Conservation (phyloP, 805 yeast species). For the Monosporozyma servazzii region DNA sequence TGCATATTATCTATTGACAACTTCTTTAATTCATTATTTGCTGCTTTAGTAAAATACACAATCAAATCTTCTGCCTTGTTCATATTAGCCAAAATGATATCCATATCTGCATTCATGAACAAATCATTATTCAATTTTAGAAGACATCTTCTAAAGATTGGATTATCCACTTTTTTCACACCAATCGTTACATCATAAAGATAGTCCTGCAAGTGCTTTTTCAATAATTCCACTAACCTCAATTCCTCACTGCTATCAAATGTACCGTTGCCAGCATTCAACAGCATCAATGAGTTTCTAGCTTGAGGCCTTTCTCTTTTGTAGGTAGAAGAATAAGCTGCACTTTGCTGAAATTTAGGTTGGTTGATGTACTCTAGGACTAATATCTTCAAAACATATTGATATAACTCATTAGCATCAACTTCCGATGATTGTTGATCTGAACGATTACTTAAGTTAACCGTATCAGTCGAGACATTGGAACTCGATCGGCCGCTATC, state of each 20-base stretch:
- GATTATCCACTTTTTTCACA: conserved; percentile 28
- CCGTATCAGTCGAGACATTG: conserved; percentile 6
- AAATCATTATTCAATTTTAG: conserved; percentile 56
- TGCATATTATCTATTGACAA: conserved; percentile 24
- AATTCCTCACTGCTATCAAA: neutral
- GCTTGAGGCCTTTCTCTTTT: neutral
- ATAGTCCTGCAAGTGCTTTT: conserved; percentile 30
- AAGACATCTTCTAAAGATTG: conserved; percentile 46
- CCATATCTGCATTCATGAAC: conserved; percentile 34
- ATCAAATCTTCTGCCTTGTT: conserved; percentile 38
- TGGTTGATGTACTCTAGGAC: conserved; percentile 54
- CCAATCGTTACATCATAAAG: conserved; percentile 42
- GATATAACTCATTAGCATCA: conserved; percentile 33
- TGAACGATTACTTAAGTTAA: conserved; percentile 6
- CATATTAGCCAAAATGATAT: conserved; percentile 24
- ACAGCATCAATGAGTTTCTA: conserved; percentile 23
- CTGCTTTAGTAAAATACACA: conserved; percentile 42
- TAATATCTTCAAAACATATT: conserved; percentile 44
- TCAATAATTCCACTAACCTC: neutral
- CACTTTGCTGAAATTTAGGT: conserved; percentile 42
- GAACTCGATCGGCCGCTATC: neutral
- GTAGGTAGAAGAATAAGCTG: conserved; percentile 1
- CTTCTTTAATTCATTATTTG: conserved; percentile 44
- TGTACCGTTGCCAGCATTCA: neutral
- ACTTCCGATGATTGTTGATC: conserved; percentile 3